These are phyloP conservation scores for Diaporthe sp. DNA, from an alignment of 2,329 filamentous ascomycete genomes.

Conservation along the genomic window DNA sequence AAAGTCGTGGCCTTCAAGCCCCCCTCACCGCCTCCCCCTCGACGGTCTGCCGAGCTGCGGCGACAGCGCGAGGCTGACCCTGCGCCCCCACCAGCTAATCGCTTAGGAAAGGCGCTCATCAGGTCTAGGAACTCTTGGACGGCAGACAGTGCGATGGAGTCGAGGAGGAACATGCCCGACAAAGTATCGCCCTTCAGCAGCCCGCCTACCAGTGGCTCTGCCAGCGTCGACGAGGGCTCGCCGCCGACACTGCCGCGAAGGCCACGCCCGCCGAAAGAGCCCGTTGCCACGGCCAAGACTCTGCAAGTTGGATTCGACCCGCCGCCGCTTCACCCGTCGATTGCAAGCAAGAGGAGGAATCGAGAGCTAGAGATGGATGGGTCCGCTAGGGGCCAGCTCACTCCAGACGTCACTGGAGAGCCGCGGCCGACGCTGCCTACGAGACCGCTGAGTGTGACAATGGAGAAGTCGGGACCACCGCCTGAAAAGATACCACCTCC, in stretches of 20 bases:
- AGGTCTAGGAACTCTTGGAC: constrained; percentile 46
- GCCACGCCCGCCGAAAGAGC: constrained; percentile 61
- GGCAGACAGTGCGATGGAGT: constrained; percentile 47
- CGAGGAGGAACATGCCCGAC: constrained; percentile 53
- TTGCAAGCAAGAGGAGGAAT: constrained; percentile 59
- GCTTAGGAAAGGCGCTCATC: constrained; percentile 75
- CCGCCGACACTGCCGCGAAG: constrained; percentile 63
- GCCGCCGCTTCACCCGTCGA: constrained; percentile 64
- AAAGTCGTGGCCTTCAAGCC: constrained; percentile 62
- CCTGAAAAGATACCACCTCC: constrained; percentile 56
- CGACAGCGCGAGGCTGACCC: constrained; percentile 60
- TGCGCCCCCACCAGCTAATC: constrained; percentile 78
- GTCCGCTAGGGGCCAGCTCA: constrained; percentile 50
- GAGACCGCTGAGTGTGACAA: constrained; percentile 56
- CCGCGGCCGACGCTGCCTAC: constrained; percentile 62
- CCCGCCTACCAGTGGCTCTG: constrained; percentile 76
- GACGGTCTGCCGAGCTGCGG: constrained; percentile 70
- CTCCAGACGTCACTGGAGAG: constrained; percentile 58
- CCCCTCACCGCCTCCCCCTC: constrained; percentile 73
- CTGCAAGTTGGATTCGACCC: constrained; percentile 60
- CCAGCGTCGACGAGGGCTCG: constrained; percentile 67
- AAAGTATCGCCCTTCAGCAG: constrained; percentile 86
- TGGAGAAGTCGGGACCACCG: constrained; percentile 47
- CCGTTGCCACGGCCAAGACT: constrained; percentile 48
- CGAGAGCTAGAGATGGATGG: constrained; percentile 59